These are phyloP conservation scores for Excoecaria agallocha DNA, from an alignment of 345 rosid genomes.

Conservation along the genomic window DNA sequence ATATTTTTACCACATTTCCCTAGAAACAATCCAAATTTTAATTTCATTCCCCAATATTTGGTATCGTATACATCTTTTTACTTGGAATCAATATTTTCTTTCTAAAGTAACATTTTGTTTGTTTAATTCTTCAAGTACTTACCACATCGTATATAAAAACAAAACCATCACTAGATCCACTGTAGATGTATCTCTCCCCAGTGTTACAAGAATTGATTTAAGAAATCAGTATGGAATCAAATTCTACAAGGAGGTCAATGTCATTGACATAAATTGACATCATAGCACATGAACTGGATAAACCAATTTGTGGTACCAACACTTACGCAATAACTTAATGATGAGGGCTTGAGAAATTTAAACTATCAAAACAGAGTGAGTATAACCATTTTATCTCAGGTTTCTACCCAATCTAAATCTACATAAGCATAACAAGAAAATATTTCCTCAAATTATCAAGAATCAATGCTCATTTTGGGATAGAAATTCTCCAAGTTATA, in stretches of 20 bases:
- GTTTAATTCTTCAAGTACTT: conserved; percentile 2
- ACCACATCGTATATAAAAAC: conserved; percentile 67
- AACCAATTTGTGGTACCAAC: background rate
- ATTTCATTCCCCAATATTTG: background rate
- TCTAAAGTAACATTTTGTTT: background rate
- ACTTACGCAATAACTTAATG: background rate
- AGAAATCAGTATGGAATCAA: conserved; percentile 3
- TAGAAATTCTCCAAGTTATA: background rate
- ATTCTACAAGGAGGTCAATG: background rate
- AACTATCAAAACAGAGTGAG: background rate
- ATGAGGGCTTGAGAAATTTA: background rate
- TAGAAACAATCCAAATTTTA: no score
- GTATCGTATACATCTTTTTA: background rate
- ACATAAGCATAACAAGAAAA: background rate
- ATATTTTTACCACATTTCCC: background rate
- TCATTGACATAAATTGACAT: background rate
- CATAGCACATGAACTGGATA: background rate
- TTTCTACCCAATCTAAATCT: background rate
- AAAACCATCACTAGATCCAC: conserved; percentile 50
- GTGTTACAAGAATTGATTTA: conserved; percentile 47
- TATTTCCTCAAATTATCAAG: no score
- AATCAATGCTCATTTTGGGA: background rate
- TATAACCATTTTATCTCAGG: background rate
- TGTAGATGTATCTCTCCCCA: conserved; percentile 63
- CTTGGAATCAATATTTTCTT: background rate